Evolutionary conservation across 257 asterid species (phyloP).

Genomic region (Eucommia ulmoides): DNA sequence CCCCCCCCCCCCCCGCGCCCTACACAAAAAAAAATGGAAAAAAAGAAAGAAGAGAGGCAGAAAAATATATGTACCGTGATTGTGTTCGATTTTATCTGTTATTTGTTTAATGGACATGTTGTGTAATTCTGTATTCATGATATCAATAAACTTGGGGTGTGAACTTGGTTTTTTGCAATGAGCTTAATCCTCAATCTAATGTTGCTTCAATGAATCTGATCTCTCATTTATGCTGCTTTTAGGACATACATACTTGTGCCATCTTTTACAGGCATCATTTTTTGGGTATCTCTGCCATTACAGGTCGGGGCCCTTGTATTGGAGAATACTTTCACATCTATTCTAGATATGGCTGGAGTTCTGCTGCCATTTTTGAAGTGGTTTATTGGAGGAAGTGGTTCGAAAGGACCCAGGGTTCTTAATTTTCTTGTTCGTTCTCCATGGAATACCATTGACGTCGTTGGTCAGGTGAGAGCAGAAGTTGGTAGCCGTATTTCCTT

Average conservation of each 20-base stretch:
- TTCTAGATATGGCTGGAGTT: conserved; percentile 98
- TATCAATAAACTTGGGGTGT: too few relatives aligned
- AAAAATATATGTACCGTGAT: too few relatives aligned
- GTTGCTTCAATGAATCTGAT: background rate
- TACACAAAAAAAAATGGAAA: too few relatives aligned
- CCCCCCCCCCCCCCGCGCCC: too few relatives aligned
- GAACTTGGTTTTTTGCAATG: too few relatives aligned
- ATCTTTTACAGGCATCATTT: conserved; percentile 7
- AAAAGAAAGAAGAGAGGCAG: too few relatives aligned
- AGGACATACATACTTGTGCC: background rate
- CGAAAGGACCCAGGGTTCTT: conserved; percentile 65
- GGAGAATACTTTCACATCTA: conserved; percentile 95
- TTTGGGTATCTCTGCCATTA: conserved; percentile 9
- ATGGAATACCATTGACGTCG: conserved; percentile 78
- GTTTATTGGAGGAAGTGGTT: conserved; percentile 77
- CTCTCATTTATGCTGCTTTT: background rate
- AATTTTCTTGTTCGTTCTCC: conserved; percentile 92
- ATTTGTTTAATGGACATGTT: too few relatives aligned
- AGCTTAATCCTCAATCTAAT: too few relatives aligned
- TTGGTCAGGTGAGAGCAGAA: conserved; percentile 63
- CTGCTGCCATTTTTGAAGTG: conserved; percentile 75
- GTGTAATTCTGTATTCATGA: too few relatives aligned
- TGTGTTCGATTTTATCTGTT: too few relatives aligned
- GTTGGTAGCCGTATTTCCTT: background rate
- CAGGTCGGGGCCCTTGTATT: conserved; percentile 76